phyloP scores from a whole-genome alignment of 352 stramenopile species.

The Aphanomyces euteiches region DNA sequence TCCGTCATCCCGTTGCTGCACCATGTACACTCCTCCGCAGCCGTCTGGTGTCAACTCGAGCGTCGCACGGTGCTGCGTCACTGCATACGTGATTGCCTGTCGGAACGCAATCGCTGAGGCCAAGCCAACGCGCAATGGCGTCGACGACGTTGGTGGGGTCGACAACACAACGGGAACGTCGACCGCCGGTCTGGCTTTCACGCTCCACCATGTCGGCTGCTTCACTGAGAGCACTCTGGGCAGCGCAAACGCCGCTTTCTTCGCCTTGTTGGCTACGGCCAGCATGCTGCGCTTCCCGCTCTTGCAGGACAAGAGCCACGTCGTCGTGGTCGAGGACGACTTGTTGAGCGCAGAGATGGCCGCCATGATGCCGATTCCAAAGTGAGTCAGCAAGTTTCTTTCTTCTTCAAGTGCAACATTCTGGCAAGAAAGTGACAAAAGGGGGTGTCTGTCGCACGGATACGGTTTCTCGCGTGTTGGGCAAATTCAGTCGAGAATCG shows the following conservation, averaged over 20 bases:
- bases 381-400: neutral
- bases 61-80: neutral
- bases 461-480: no score
- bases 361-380: conserved; percentile 3
- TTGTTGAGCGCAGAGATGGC: conserved; percentile 14
- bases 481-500: no score
- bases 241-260: conserved; percentile 12
- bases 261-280: conserved; percentile 1
- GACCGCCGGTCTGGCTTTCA: no score
- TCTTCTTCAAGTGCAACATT: conserved; percentile 8
- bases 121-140: neutral
- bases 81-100: neutral
- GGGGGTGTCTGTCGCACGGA: neutral
- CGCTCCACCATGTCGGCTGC: no score
- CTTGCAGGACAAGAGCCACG: conserved; percentile 15
- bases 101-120: neutral
- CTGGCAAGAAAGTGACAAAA: conserved; percentile 12
- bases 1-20: conserved; percentile 33
- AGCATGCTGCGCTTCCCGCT: neutral
- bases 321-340: conserved; percentile 1
- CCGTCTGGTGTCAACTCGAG: conserved; percentile 70
- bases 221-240: neutral
- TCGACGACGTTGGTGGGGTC: no score
- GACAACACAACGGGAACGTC: no score
- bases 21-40: conserved; percentile 72